Base-by-base conservation (phyloP, 2,329 filamentous ascomycete genomes). In the Talaromyces pinophilus region DNA sequence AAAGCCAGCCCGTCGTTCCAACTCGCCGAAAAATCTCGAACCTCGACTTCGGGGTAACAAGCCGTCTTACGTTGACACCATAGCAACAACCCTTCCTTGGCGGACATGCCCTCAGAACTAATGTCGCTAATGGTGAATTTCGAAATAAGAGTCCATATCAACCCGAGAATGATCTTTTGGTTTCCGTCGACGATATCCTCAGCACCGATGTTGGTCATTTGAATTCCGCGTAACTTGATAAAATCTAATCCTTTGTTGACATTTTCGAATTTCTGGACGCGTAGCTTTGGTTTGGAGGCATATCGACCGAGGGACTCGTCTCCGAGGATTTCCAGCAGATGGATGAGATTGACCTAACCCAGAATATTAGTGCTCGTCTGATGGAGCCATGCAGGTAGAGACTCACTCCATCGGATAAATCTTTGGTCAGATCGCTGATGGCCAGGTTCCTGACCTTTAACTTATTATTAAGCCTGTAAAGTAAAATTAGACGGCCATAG, bases 1-100 rank as follows among this genome's bases (percentile, higher is more conserved):
- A 99, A 99, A 54, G 95, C 95, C 67, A 99, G 84, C 10, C 95
- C 95, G 77, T 99, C 92, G 76, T 97, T 99, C 95, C 95, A 99
- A 79, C 95, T 98, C 40, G 85, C 84, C 66, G 93, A 97, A 78
- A 99, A 99, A 81, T 99, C 94, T 63, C 92, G 87, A 46, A 99
- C 93, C 71, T 98, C 91, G 25, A 99, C 93, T 76, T 96, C 95
- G 68, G 97, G 93, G 78, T 99, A 99, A 81, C 95, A 99, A 7
- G 95, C 95, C 35, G 95, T 99, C 82, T 99, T 99, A 73, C 95
- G 86, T 81, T 99, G 94, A 83, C 95, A 99, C 95, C 95, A 99
- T 28, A 99, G 82, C 66, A 99, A 81, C 73, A 99, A 82, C 69
- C 95, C 95, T 78, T 98, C 95, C 80, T 98, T 97, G 67, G 95